Evolutionary conservation across 495 filamentous ascomycete species (phyloP).

Genomic region (Coniosporium apollinis): DNA sequence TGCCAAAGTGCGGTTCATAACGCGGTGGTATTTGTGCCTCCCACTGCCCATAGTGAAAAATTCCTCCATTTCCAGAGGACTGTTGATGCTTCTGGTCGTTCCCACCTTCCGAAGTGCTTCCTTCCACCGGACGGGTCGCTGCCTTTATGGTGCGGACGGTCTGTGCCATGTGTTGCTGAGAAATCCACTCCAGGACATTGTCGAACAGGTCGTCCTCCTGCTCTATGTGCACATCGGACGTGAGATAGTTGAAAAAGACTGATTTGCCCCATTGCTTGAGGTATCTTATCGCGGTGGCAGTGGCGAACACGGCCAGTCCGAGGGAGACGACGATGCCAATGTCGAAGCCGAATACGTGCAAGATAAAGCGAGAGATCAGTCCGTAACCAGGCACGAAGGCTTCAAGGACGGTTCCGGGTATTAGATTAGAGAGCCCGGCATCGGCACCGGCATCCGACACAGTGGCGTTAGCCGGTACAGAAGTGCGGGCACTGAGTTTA

Average conservation of each 20-base stretch:
- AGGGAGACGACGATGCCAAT: constrained; percentile 52
- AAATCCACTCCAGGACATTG: constrained; percentile 44
- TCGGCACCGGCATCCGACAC: too few species aligned
- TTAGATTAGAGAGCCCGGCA: too few species aligned
- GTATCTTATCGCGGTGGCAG: constrained; percentile 14
- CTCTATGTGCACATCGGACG: constrained; percentile 37
- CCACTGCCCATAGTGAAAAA: too few species aligned
- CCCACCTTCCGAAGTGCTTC: constrained; percentile 35
- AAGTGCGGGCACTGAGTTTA: too few species aligned
- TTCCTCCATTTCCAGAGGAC: constrained; percentile 10
- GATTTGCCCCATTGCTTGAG: constrained; percentile 12
- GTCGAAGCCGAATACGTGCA: constrained; percentile 50
- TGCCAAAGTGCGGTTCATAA: too few species aligned
- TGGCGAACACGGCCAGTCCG: constrained; percentile 29
- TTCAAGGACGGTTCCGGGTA: constrained; percentile 40
- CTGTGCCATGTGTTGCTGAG: constrained; percentile 33
- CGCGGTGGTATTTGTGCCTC: too few species aligned
- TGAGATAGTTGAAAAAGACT: constrained; percentile 29
- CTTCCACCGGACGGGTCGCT: constrained; percentile 35
- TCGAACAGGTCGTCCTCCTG: constrained; percentile 42
- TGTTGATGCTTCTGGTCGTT: constrained; percentile 25
- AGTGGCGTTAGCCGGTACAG: too few species aligned
- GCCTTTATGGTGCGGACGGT: constrained; percentile 36
- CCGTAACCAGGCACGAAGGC: constrained; percentile 63
- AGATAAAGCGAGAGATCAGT: constrained; percentile 39